A percentile compares a stretch with the other conserved stretches of the same genome.
Conservation (phyloP, 1,284 basidiomycete genomes). For the Microbotryum scabiosae region DNA sequence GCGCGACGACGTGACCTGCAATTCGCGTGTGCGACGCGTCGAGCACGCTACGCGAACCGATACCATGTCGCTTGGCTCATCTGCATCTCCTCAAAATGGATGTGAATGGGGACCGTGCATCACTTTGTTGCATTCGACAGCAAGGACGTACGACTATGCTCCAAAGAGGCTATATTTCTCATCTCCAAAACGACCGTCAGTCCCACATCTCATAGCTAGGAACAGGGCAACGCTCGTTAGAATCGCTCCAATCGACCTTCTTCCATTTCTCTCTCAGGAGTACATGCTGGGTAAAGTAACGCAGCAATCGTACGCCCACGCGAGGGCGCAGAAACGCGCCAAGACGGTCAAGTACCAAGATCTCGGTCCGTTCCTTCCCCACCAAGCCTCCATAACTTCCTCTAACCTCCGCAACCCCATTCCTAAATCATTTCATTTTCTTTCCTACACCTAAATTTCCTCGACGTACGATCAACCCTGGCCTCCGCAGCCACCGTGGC, state of each 20-base stretch:
- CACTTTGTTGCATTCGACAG: too few relatives aligned
- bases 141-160: slow-evolving; percentile 43
- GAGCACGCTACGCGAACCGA: too few relatives aligned
- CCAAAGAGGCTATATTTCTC: slow-evolving; percentile 43
- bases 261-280: not conserved
- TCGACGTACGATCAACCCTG: not conserved
- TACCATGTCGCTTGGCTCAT: too few relatives aligned
- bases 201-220: not conserved
- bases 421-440: not conserved
- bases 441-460: not conserved
- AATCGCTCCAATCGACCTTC: not conserved
- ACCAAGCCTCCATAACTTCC: not conserved
- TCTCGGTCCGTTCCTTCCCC: slow-evolving; percentile 6
- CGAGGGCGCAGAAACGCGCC: slow-evolving; percentile 8
- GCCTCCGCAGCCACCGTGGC: not conserved
- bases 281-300: slow-evolving; percentile 6
- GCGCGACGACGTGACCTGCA: too few relatives aligned
- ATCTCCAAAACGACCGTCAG: slow-evolving; percentile 43
- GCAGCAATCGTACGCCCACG: slow-evolving; percentile 6
- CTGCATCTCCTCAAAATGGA: too few relatives aligned
- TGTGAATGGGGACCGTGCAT: too few relatives aligned
- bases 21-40: too few relatives aligned
- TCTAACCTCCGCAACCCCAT: not conserved
- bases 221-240: slow-evolving; percentile 31
- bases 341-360: slow-evolving; percentile 13